A percentile compares a stretch with the other conserved stretches of the same genome.
Evolutionary conservation across 2,329 filamentous ascomycete genomes (phyloP).

Genomic region (Fusarium nurragi): DNA sequence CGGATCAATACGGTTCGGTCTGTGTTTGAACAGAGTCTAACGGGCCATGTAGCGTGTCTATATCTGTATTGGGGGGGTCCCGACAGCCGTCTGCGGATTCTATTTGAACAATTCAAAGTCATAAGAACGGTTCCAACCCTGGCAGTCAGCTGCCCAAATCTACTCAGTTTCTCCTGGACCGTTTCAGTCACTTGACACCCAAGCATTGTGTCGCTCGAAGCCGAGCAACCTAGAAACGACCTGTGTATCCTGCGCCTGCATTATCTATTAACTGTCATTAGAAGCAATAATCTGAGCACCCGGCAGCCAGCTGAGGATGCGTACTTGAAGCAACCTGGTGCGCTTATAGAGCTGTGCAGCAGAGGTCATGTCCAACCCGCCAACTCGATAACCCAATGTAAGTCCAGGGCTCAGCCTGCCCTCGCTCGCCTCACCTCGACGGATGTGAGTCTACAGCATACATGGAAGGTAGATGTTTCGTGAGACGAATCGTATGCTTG

Average conservation of each 20-base stretch:
- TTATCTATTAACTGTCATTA: neutral
- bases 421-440: neutral
- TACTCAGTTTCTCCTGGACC: constrained; percentile 8
- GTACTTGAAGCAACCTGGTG: neutral
- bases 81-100: constrained; percentile 23
- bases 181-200: no score
- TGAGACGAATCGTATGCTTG: neutral
- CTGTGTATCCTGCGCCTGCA: neutral
- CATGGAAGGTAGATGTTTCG: neutral
- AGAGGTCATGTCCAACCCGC: neutral
- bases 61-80: constrained; percentile 26
- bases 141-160: constrained; percentile 27
- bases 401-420: neutral
- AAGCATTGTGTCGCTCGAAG: neutral
- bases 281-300: constrained; percentile 5
- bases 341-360: neutral
- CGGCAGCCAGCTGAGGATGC: neutral
- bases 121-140: constrained; percentile 33
- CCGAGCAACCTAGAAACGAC: no score
- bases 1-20: constrained; percentile 16
- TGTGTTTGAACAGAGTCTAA: constrained; percentile 9
- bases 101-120: constrained; percentile 25
- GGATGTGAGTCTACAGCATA: neutral
- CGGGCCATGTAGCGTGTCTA: constrained; percentile 6
- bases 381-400: neutral